Evolutionary conservation across 495 filamentous ascomycete species (phyloP), one percentile per base, ranked within the genome.

Genomic region (Parathielavia appendiculata): DNA sequence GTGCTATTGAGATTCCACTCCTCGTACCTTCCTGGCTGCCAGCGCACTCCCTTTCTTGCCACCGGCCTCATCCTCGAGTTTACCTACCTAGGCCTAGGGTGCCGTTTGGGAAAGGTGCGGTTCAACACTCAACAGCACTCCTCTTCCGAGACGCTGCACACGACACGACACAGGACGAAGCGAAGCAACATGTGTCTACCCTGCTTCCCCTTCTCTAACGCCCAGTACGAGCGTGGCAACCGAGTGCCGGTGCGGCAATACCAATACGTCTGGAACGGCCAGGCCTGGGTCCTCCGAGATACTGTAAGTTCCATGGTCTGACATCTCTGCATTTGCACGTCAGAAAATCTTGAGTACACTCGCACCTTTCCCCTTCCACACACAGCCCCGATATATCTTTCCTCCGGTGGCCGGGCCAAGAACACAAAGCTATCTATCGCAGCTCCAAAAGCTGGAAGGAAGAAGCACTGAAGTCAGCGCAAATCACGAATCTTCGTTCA

Each of bases 191-290:
- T 74, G 70, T 79, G 75, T 56, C 50, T 76, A 30, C 72, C 73
- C 14, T 78, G 73, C 52, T 79, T 72, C 62, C 66, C 71, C 0
- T 74, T 76, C 48, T 60, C 70, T 17, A 71, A 78, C 36, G 61
- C 71, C 47, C 64, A 72, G 35, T 59, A 79, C 44, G 76, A 79
- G 49, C 65, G 66, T 32, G 66, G 69, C 32, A 52, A 48, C 16
- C 46, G 36, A 1, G 54, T 58, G 23, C 48, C 36, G 26, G 19
- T 17, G 4, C 38, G 22, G 17, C 56, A 60, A 30, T 63, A 64
- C 58, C 71, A 67, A 26, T 72, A 69, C 20, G 65, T 67, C 17
- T 75, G 66, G 69, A 67, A 73, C 48, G 71, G 70, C n/a, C 53
- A 50, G 20, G 45, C 50, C 36, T 74, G 71, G 70, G 30, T 69